Base-by-base conservation (phyloP, 2,329 filamentous ascomycete genomes). In the Pezicula rhizophila region DNA sequence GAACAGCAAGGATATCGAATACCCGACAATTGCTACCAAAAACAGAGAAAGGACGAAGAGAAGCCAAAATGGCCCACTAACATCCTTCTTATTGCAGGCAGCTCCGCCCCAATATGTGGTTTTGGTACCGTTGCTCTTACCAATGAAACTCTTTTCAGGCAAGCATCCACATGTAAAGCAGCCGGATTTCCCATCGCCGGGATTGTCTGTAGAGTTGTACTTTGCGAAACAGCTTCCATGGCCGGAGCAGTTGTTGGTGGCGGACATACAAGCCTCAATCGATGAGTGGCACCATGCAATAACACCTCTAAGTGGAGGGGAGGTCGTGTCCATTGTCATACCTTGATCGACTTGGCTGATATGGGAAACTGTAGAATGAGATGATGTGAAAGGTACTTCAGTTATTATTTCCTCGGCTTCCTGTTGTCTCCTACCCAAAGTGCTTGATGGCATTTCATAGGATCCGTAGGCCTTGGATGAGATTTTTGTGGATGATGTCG, bases 1-100 rank as follows among this genome's bases (percentile, higher is more conserved):
- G 68, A 85, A 93, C 47, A 99, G 68, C 75, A 95, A 73, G 5
- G 84, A 82, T 58, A 97, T 84, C 10, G 81, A 82, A 64, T 86
- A 84, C 34, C 75, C 76, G 25, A 95, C 70, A 34, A 87, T 69
- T 42, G 80, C 77, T 1, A 93, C 70, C 53, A 95, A 73, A 34
- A 82, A 69, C 42, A 96, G 70, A 4, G 80, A 84, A 59, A 93
- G 86, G 7, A 84, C 82, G 11, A 80, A 79, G 60, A 99, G 83
- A 45, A 99, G 72, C 81, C 90, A 95, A 71, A 99, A 97, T 5
- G 87, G 84, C 25, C 84, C 79, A 65, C 89, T 95, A 46, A 97
- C 75, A 64, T 99, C 92, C 67, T 85, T 79, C 80, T 97, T 99
- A 65, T 93, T 83, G 72, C 93, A 99, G 42, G 86, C 85, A 34